Evolutionary conservation across 441 rosid genomes (phyloP).

Genomic region (Daphne laureola): DNA sequence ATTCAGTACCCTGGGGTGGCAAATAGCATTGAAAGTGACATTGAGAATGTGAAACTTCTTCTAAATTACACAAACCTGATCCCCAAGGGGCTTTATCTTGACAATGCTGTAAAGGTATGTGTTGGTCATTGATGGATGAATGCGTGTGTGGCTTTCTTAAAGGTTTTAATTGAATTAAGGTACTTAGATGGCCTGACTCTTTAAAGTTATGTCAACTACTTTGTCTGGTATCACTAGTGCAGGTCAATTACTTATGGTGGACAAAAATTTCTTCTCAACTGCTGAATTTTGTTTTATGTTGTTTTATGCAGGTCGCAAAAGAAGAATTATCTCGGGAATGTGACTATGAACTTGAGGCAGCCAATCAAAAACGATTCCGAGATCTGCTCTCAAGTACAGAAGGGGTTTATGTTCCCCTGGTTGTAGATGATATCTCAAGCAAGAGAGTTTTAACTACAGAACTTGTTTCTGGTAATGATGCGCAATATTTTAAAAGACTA

Average conservation of each 20-base stretch:
- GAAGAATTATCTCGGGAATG: conserved; percentile 88
- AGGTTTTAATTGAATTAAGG: not conserved
- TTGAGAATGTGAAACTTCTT: conserved; percentile 82
- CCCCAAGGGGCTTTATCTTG: conserved; percentile 87
- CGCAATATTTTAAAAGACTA: not conserved
- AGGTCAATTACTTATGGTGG: conserved; percentile 5
- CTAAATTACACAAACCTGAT: conserved; percentile 77
- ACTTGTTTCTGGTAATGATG: conserved; percentile 61
- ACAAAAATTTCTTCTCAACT: conserved; percentile 6
- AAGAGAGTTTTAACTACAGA: conserved; percentile 76
- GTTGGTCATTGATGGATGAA: not conserved
- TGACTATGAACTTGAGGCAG: conserved; percentile 83
- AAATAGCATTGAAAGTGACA: conserved; percentile 86
- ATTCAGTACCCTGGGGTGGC: conserved; percentile 99
- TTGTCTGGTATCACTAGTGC: conserved; percentile 1
- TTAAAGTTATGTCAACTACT: not conserved
- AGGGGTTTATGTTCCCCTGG: conserved; percentile 76
- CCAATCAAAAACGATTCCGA: conserved; percentile 69
- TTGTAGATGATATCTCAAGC: conserved; percentile 67
- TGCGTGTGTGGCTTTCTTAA: conserved; percentile 6
- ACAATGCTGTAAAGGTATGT: conserved; percentile 85
- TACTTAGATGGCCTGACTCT: not conserved
- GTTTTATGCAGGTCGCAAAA: conserved; percentile 66
- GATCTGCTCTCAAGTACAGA: conserved; percentile 38
- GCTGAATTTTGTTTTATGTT: conserved; percentile 12